Evolutionary conservation across 345 rosid species (phyloP), one percentile per base, ranked within the genome.

Genomic region (Streptanthus diversifolius): DNA sequence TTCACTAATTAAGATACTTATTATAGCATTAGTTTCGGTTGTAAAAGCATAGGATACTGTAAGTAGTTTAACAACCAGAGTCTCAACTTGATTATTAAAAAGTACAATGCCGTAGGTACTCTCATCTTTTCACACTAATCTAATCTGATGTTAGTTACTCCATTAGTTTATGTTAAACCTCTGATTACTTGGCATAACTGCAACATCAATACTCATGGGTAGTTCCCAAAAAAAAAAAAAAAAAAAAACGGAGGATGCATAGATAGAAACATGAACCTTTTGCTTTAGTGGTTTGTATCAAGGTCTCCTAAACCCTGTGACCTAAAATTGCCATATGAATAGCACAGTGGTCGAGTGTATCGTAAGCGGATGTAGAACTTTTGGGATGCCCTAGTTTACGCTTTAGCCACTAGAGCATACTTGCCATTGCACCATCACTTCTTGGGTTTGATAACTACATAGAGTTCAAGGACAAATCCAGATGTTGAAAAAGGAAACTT

Each of bases 1-100:
- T 49, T 21, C 73, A 75, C 76, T 24, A 37, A 30, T 30, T 29
- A 40, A 54, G 33, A 69, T 62, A 63, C 56, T 77, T 73, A 49
- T 22, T 45, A 27, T 32, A 67, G 37, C 40, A 67, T 32, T 57
- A 75, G 33, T 47, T 66, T 58, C 27, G 47, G 49, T 73, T 39
- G 48, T 17, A 71, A 73, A 35, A 68, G 62, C 81, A 79, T 78
- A 62, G 86, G 86, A 79, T 65, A 57, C 80, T 64, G 45, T 71
- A 37, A 67, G 56, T 52, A 62, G 15, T 22, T 65, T 61, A 47
- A 57, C 24, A 59, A 75, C 63, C 49, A 53, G 5, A 66, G 71
- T 72, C 68, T 68, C 68, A 56, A 77, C 66, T 70, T 74, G 74
- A 61, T 74, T 70, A 69, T 69, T 63, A 33, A 52, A 52, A 48